Evolutionary conservation across 768 basidiomycete genomes (phyloP).

Genomic region (Russula brevipes): DNA sequence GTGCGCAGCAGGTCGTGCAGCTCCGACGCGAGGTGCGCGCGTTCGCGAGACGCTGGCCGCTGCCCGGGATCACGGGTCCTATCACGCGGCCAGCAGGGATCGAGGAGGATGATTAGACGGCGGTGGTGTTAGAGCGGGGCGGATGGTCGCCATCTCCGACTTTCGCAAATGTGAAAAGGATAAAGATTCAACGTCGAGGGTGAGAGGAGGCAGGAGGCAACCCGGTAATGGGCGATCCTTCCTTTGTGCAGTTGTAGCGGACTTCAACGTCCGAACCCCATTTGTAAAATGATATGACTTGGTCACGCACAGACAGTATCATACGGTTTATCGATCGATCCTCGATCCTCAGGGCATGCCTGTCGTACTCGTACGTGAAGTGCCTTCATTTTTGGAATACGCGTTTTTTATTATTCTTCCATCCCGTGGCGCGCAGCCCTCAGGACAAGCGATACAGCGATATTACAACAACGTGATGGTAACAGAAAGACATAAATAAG

Average conservation of each 20-base stretch:
- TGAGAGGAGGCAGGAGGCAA: background rate
- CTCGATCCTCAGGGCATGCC: background rate
- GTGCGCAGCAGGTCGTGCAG: constrained; percentile 62
- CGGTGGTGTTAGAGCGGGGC: background rate
- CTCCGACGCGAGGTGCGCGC: constrained; percentile 73
- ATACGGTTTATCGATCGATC: background rate
- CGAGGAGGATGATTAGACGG: constrained; percentile 43
- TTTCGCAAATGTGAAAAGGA: background rate
- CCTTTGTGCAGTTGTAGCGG: constrained; percentile 13
- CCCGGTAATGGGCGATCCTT: background rate
- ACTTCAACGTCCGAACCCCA: constrained; percentile 25
- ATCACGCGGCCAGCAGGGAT: constrained; percentile 57
- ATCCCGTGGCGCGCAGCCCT: background rate
- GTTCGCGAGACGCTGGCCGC: constrained; percentile 86
- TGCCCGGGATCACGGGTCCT: constrained; percentile 69
- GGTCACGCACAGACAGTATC: background rate
- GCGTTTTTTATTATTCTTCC: background rate
- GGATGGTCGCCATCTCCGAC: background rate
- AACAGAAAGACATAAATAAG: background rate
- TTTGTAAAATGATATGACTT: background rate
- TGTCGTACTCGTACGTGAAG: background rate
- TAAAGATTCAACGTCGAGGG: constrained; percentile 25
- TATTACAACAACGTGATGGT: constrained; percentile 4
- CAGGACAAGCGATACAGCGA: background rate
- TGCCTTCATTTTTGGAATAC: background rate